Evolutionary conservation across 352 stramenopile species (phyloP).

Genomic region (Lagenidium giganteum): DNA sequence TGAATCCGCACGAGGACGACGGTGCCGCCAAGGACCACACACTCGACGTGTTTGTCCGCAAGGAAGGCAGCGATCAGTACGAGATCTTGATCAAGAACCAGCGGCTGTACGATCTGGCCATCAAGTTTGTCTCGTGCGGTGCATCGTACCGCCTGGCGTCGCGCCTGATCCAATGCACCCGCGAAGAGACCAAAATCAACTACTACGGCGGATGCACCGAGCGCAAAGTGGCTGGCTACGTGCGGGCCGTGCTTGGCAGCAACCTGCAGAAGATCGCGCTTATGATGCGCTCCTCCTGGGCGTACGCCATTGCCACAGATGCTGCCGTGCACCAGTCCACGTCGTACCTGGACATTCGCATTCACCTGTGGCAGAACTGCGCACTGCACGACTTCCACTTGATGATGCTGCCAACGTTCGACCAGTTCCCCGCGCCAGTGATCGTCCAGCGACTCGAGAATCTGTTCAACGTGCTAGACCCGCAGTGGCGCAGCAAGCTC

Average conservation of each 20-base stretch:
- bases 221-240: conserved; percentile 37
- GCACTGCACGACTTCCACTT: conserved; percentile 56
- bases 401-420: conserved; percentile 37
- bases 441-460: conserved; percentile 32
- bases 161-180: conserved; percentile 48
- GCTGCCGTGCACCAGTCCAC: conserved; percentile 44
- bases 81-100: conserved; percentile 62
- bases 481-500: conserved; percentile 44
- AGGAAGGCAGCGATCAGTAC: conserved; percentile 32
- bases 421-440: conserved; percentile 24
- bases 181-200: conserved; percentile 49
- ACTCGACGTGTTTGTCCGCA: conserved; percentile 45
- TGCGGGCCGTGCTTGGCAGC: conserved; percentile 46
- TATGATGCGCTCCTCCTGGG: conserved; percentile 59
- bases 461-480: conserved; percentile 43
- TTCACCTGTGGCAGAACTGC: conserved; percentile 48
- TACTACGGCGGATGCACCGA: conserved; percentile 48
- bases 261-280: conserved; percentile 58
- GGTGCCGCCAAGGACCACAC: conserved; percentile 30
- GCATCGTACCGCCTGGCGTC: conserved; percentile 50
- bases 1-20: conserved; percentile 35
- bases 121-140: conserved; percentile 57
- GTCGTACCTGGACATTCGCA: conserved; percentile 45
- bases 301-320: conserved; percentile 43
- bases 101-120: conserved; percentile 49